Conservation (phyloP, 805 yeast genomes). For the Nakazawaea wickerhamii region DNA sequence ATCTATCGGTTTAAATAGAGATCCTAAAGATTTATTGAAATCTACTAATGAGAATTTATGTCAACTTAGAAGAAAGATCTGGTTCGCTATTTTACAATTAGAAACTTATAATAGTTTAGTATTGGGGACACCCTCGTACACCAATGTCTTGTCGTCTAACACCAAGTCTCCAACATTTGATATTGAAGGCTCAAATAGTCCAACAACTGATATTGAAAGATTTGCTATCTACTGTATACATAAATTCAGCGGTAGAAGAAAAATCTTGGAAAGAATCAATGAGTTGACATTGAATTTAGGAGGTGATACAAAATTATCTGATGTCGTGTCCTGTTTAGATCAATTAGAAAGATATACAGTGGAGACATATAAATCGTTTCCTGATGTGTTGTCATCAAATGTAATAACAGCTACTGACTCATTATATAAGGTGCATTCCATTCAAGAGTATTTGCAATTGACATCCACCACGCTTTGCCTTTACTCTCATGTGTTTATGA, state of each 20-base stretch:
- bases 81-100: constrained; percentile 38
- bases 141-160: constrained; percentile 33
- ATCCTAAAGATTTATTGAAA: constrained; percentile 41
- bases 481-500: constrained; percentile 6
- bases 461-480: not conserved
- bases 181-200: constrained; percentile 23
- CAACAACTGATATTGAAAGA: constrained; percentile 30
- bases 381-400: constrained; percentile 18
- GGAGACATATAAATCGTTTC: constrained; percentile 18
- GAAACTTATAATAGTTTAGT: constrained; percentile 37
- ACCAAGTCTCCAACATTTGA: constrained; percentile 35
- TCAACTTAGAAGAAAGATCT: constrained; percentile 42
- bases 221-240: constrained; percentile 25
- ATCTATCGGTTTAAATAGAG: constrained; percentile 53
- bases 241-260: constrained; percentile 22
- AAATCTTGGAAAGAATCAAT: constrained; percentile 25
- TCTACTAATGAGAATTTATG: constrained; percentile 25
- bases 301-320: constrained; percentile 28
- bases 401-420: constrained; percentile 17
- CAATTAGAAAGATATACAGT: constrained; percentile 28
- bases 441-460: constrained; percentile 5
- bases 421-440: constrained; percentile 9
- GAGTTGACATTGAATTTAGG: constrained; percentile 30
- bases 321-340: constrained; percentile 27
- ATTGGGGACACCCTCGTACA: constrained; percentile 37